Evolutionary conservation across 345 rosid species (phyloP), one percentile per base, ranked within the genome.

Genomic region (Ceriops decandra): DNA sequence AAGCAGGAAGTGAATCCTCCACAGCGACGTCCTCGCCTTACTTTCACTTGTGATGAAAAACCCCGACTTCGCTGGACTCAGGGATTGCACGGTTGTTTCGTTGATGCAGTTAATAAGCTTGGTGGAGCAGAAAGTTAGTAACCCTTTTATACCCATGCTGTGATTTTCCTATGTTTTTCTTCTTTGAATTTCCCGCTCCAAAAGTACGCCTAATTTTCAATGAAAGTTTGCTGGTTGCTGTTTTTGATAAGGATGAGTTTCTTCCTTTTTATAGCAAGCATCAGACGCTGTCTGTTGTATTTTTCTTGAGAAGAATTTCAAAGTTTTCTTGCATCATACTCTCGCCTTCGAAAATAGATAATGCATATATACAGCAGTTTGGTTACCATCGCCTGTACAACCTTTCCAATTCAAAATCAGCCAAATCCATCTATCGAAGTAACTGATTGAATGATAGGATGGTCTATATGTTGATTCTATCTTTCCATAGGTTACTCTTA

Each of bases 51-150:
- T 9, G n/a, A 53, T 11, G 15, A 21, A 6, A 63, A 30, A 63
- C 73, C 74, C 32, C 76, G 76, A 3, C 56, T 75, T 30, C 53
- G 54, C 32, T 74, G 76, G 82, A 75, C 52, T 20, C 13, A 11
- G 0, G 30, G 54, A 31, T 76, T 75, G 1, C 82, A 79, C 56
- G 27, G 9, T 27, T 31, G n/a, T 38, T 71, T 79, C 30, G 53
- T 71, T 51, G 26, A 53, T 31, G 73, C 73, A 52, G 64, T 74
- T 32, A 27, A 24, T 22, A 31, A 68, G 15, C 74, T 79, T 63
- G 82, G 82, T 16, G 82, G 82, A 68, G 24, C 70, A n/a, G 11
- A 28, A n/a, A 64, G 82, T 78, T 7, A 71, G 82, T 74, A 59
- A 52, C 32, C 51, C 35, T 31, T 21, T 27, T 28, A 24, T 60